phyloP scores from a whole-genome alignment of 495 filamentous ascomycete species.

The Lasiosphaeria hispida region DNA sequence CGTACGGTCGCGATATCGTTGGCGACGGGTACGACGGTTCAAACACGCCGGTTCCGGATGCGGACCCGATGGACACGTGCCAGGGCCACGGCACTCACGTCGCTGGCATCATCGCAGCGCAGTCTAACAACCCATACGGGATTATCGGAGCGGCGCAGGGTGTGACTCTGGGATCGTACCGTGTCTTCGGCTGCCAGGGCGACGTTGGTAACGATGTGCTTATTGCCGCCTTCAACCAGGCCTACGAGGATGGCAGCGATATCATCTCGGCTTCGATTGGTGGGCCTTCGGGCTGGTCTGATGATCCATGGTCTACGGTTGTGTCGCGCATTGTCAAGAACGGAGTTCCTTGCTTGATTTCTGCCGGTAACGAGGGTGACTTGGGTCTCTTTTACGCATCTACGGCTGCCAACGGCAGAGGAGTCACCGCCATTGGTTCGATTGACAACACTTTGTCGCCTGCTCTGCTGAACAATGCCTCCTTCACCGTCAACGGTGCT shows the following conservation, averaged over 20 bases:
- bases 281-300: conserved; percentile 44
- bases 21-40: conserved; percentile 26
- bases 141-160: conserved; percentile 53
- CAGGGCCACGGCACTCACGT: conserved; percentile 43
- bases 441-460: no score
- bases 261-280: conserved; percentile 54
- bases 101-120: conserved; percentile 51
- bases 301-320: conserved; percentile 45
- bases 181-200: conserved; percentile 43
- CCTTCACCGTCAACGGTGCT: no score
- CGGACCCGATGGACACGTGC: conserved; percentile 36
- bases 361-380: conserved; percentile 48
- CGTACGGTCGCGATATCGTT: conserved; percentile 45
- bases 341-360: conserved; percentile 48
- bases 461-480: no score
- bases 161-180: conserved; percentile 49
- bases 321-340: conserved; percentile 46
- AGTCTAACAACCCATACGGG: conserved; percentile 32
- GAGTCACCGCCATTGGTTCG: no score
- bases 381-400: conserved; percentile 35
- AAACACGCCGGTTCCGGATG: conserved; percentile 15
- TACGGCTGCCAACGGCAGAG: no score
- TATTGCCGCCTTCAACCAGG: conserved; percentile 47
- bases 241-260: conserved; percentile 50
- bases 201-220: conserved; percentile 44